Evolutionary conservation across 345 rosid species (phyloP).

Genomic region (Cardamine occulta): DNA sequence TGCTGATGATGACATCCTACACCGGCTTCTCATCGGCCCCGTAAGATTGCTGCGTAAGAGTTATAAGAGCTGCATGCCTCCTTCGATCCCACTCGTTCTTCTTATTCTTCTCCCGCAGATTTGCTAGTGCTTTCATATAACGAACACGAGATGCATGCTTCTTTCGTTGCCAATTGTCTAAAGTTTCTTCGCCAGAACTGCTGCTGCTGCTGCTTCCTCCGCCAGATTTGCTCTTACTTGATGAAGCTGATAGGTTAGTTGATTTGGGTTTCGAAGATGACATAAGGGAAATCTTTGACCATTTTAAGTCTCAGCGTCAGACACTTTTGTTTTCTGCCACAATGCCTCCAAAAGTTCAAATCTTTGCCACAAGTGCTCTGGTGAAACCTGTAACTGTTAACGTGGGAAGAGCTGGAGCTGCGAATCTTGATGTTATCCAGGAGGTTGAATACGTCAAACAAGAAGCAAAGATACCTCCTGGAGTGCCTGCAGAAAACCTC

Average conservation of each 20-base stretch:
- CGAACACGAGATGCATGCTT: too few species aligned
- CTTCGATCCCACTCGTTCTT: too few species aligned
- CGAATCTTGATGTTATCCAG: conserved; percentile 94
- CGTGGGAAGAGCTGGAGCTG: conserved; percentile 96
- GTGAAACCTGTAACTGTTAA: conserved; percentile 86
- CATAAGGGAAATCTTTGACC: conserved; percentile 92
- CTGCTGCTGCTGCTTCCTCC: too few species aligned
- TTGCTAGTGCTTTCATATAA: too few species aligned
- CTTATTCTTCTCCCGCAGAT: too few species aligned
- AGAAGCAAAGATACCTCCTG: conserved; percentile 93
- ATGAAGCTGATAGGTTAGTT: conserved; percentile 94
- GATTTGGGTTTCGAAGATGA: conserved; percentile 98
- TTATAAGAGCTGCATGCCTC: too few species aligned
- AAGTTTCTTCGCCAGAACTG: too few species aligned
- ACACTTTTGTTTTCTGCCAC: conserved; percentile 92
- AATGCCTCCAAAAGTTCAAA: conserved; percentile 92
- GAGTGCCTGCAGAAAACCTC: conserved; percentile 93
- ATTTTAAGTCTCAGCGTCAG: conserved; percentile 89
- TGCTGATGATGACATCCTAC: too few species aligned
- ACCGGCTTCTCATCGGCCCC: too few species aligned
- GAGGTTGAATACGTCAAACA: conserved; percentile 96
- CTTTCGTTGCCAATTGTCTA: too few species aligned
- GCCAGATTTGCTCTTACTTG: conserved; percentile 36
- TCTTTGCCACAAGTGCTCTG: conserved; percentile 84
- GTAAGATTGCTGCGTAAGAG: too few species aligned